Evolutionary conservation across 225 moss, liverwort and hornwort genomes (phyloP).

Genomic region (Asterella californica): DNA sequence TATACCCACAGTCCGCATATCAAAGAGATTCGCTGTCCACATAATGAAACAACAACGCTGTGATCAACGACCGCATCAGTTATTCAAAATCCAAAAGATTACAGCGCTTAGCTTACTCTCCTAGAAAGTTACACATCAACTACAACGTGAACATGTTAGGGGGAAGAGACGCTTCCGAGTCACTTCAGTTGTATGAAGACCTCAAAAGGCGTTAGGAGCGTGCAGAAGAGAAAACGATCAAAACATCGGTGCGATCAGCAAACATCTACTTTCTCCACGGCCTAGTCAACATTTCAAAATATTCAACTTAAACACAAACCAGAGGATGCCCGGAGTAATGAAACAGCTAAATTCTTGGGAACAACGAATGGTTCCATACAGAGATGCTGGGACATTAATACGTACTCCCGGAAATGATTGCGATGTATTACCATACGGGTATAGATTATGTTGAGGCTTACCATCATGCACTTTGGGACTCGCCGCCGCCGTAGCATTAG

Average conservation of each 20-base stretch:
- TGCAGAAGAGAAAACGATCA: too few species aligned
- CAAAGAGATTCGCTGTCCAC: constrained; percentile 76
- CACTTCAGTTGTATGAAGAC: too few species aligned
- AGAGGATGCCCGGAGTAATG: neutral
- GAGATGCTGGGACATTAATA: neutral
- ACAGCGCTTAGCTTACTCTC: too few species aligned
- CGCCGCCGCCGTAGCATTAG: constrained; percentile 77
- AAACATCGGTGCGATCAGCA: too few species aligned
- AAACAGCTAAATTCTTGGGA: too few species aligned
- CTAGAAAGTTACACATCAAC: too few species aligned
- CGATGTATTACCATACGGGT: neutral
- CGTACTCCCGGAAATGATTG: neutral
- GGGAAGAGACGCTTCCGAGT: too few species aligned
- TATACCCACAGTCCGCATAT: constrained; percentile 74
- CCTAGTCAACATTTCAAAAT: too few species aligned
- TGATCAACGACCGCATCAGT: neutral
- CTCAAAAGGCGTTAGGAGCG: too few species aligned
- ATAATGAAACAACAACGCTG: neutral
- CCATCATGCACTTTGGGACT: constrained; percentile 70
- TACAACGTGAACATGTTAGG: too few species aligned
- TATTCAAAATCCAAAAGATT: neutral
- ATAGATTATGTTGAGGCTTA: constrained; percentile 23
- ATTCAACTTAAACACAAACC: too few species aligned
- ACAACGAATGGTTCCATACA: neutral
- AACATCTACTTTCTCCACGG: too few species aligned